These are phyloP conservation scores for Moelleriella libera DNA, from an alignment of 2,329 filamentous ascomycete species.

Conservation along the genomic window DNA sequence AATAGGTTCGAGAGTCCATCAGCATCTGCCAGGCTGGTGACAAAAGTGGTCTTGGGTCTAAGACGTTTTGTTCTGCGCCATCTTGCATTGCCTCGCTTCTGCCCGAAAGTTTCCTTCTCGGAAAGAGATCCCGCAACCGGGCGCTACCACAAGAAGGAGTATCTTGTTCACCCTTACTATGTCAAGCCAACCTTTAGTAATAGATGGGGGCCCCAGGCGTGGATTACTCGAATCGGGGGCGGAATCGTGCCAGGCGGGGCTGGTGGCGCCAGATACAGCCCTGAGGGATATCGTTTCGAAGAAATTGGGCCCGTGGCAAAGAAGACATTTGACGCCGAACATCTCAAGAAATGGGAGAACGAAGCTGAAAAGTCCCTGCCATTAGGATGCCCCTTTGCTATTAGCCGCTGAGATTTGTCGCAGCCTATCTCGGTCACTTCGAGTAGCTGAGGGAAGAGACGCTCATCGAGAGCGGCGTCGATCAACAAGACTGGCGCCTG, in stretches of 20 bases:
- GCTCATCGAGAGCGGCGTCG: too few relatives aligned
- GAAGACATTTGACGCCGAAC: background rate
- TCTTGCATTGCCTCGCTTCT: constrained; percentile 1
- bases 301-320: constrained; percentile 1
- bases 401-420: background rate
- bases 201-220: constrained; percentile 2
- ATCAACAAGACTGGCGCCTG: too few relatives aligned
- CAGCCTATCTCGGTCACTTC: background rate
- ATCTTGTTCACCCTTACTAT: constrained; percentile 2
- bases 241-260: constrained; percentile 1
- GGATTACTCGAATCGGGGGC: constrained; percentile 1
- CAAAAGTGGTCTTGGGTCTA: background rate
- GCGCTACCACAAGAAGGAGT: background rate
- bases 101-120: background rate
- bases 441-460: background rate
- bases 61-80: constrained; percentile 1
- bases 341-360: background rate
- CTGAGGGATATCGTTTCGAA: constrained; percentile 1
- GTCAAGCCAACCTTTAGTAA: constrained; percentile 1
- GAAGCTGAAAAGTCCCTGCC: constrained; percentile 1
- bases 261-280: background rate
- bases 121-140: constrained; percentile 1
- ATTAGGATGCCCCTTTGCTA: constrained; percentile 1
- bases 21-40: background rate
- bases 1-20: background rate